These are phyloP conservation scores for Xylaria multiplex DNA, from an alignment of 2,329 filamentous ascomycete species.

Conservation along the genomic window DNA sequence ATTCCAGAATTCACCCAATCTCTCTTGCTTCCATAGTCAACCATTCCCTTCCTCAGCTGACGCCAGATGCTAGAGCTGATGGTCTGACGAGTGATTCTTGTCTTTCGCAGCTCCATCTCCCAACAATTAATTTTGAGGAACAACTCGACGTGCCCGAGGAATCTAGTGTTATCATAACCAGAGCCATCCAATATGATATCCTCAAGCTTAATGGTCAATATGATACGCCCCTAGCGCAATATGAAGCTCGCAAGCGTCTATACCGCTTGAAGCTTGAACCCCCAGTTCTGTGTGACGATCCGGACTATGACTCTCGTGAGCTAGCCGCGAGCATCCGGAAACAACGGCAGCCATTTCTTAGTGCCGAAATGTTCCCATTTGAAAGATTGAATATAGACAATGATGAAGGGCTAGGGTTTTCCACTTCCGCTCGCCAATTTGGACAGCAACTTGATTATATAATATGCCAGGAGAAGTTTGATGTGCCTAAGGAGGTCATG, in stretches of 20 bases:
- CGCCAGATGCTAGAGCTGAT: slow-evolving; percentile 14
- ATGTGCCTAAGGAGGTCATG: slow-evolving; percentile 40
- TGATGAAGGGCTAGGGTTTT: slow-evolving; percentile 45
- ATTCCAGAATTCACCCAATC: slow-evolving; percentile 41
- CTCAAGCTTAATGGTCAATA: not conserved
- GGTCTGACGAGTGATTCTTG: slow-evolving; percentile 32
- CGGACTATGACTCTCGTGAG: slow-evolving; percentile 45
- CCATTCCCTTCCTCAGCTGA: slow-evolving; percentile 17
- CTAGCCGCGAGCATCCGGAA: slow-evolving; percentile 35
- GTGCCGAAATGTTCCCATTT: slow-evolving; percentile 39
- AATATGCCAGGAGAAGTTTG: slow-evolving; percentile 40
- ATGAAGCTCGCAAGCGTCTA: slow-evolving; percentile 20
- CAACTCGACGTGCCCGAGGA: slow-evolving; percentile 37
- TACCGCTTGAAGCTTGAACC: slow-evolving; percentile 42
- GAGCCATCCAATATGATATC: slow-evolving; percentile 25
- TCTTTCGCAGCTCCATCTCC: slow-evolving; percentile 39
- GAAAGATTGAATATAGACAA: slow-evolving; percentile 42
- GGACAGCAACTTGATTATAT: slow-evolving; percentile 24
- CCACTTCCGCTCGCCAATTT: slow-evolving; percentile 33
- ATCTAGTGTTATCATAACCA: slow-evolving; percentile 34
- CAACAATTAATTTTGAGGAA: slow-evolving; percentile 35
- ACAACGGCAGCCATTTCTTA: slow-evolving; percentile 33
- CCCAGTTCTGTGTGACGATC: slow-evolving; percentile 43
- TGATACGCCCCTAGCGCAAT: slow-evolving; percentile 18
- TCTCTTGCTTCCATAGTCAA: slow-evolving; percentile 32